Base-by-base conservation (phyloP, 2,329 filamentous ascomycete species). In the Colletotrichum sp. region DNA sequence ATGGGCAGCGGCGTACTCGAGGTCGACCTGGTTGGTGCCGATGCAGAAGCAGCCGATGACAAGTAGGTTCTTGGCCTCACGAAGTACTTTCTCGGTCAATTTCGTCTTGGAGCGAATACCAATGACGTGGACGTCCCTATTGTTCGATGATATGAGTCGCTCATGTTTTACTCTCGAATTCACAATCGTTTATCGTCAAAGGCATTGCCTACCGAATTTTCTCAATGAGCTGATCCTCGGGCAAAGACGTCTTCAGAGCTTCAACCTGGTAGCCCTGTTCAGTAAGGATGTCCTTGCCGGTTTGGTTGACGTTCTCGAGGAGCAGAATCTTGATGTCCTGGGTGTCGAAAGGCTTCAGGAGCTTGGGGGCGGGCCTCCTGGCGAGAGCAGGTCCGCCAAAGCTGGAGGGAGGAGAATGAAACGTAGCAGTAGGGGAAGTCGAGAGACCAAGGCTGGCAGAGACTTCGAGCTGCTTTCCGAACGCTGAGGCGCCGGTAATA, bases 41-140 rank as follows among this genome's bases (percentile, higher is more conserved):
- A 99, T 99, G 85, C 97, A 99, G 91, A 99, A 99, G 88, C 97
- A 99, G 77, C 97, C 97, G 80, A 99, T 92, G 77, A 98, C 97
- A 75, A 99, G 94, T 70, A 99, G 91, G 84, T 98, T 98, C 88
- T 96, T 98, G 71, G 97, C 97, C 84, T 98, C 93, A 72, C 92
- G 90, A 77, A 99, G 90, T 32, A 99, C 95, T 81, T 93, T 93
- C 78, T 94, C 93, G 10, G 93, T 96, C 83, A 99, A 91, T 88
- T 97, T 98, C 39, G 97, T 99, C 89, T 99, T 99, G 75, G 96
- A 99, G 79, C 97, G 95, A 81, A 99, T 99, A 79, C 97, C 97
- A 83, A 99, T 97, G 81, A 99, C 97, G 83, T 99, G 97, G 32
- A 98, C 95, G 83, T 98, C 95, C 77, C 95, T 98, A 74, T 77